Base-by-base conservation (phyloP, 192 early-diverging fungal species). In the Umbelopsis ramanniana region DNA sequence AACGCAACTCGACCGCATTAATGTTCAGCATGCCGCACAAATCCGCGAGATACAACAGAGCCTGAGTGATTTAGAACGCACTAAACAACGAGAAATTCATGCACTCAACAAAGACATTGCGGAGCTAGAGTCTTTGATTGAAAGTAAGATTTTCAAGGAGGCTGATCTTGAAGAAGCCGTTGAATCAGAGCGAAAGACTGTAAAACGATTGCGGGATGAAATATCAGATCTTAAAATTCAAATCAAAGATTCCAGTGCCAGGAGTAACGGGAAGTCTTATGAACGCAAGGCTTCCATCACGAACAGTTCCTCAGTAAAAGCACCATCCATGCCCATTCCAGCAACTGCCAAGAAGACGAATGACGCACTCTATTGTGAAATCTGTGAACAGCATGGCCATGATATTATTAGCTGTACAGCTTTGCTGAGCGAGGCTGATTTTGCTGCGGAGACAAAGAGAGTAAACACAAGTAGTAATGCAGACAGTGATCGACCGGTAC, bases 141-240 rank as follows among this genome's bases (percentile, higher is more conserved):
- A 93, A 69, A 88, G 89, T 76, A 91, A 89, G 74, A 86, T 90
- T 35, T 93, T 93, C 76, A 84, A 83, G 66, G 91, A 93, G 43
- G 82, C 85, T 0, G 92, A 93, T 67, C 75, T 91, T 3, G 89
- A 89, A 70, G 86, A 91, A 55, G 79, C 82, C 12, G 67, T 88
- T 15, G 81, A 86, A 60, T 52, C 69, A 17, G 84, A 88, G 48
- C 78, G 79, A 52, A 81, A 81, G 55, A 70, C 77, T 22, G 73
- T 77, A 11, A 81, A 76, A 23, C 76, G 76, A 19, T 74, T 86
- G 12, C 75, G 77, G 45, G 70, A 73, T 46, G 85, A 86, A 66
- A 75, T 93, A 4, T 46, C 79, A 9, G 82, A 86, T 23, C 72
- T 91, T n/a, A 83, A 85, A 53, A 72, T 60, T 8, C 85, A 89